Evolutionary conservation across 2,329 filamentous ascomycete genomes (phyloP), one percentile per base, ranked within the genome.

Genomic region (Hirsutella rhossiliensis): DNA sequence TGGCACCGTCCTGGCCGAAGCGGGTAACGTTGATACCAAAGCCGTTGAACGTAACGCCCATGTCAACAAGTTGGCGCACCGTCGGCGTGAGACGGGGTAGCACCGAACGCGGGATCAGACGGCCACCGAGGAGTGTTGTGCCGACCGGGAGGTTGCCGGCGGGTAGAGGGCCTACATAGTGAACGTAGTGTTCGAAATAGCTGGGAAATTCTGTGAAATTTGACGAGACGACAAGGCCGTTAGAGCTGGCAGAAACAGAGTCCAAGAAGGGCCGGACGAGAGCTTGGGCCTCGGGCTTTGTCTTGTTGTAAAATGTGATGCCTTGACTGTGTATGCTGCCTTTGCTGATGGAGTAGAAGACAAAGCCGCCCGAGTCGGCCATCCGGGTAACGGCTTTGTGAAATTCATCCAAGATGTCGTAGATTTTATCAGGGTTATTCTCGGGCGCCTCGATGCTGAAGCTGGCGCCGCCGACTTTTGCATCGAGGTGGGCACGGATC

Each of bases 341-440:
- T 44, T 65, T 62, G 42, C 60, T 66, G 43, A 69, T 62, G 45
- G 57, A 63, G 55, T 66, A 73, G n/a, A 69, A 60, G 23, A 62
- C 56, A 58, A 68, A 71, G 29, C 62, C 63, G 9, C 73, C 74
- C 0, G 61, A 58, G 45, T 76, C 73, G 11, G 71, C 60, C 37
- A 75, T 60, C 12, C 45, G 52, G 11, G 61, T 48, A 27, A 61
- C 42, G 43, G 57, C 45, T 37, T 53, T 45, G 41, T 56, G 45
- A 47, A 55, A 57, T 5, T 32, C 43, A 18, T 41, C 44, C 9
- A 48, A 32, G 15, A 29, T 36, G 9, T 28, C 23, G 41, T 43
- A 29, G 15, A 49, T 20, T 9, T 20, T 34, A 5, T 5, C 11
- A 3, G 40, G 4, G 13, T 41, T 18, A 7, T 41, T 11, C 18